Base-by-base conservation (phyloP, 768 basidiomycete species). In the Tylopilus felleus region DNA sequence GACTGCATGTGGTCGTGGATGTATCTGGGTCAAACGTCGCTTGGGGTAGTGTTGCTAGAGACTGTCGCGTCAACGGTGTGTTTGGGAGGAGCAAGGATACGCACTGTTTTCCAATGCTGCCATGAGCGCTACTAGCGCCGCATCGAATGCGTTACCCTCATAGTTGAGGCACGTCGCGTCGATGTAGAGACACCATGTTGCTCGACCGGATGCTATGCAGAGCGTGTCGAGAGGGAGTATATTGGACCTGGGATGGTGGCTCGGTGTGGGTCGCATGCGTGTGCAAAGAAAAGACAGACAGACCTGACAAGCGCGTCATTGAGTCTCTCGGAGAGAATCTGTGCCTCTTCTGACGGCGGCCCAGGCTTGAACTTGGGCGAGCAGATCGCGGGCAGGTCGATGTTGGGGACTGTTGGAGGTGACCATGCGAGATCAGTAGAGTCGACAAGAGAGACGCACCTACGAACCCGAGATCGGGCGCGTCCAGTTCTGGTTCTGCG, bases 111-210 rank as follows among this genome's bases (percentile, higher is more conserved):
- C 80, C 41, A 98, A 74, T 6, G 96, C 94, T 9, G 88, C 84
- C 46, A 93, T 82, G 77, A 95, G 89, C 0, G 93, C 92, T 21
- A 98, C 67, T 10, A 98, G 76, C 0, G 91, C 80, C 1, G 97
- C 93, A 60, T 99, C 97, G 55, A 95, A 93, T 1, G 80, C 88
- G 65, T 98, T 98, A 6, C 97, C 97, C 67, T 98, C 95, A 66
- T 96, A 97, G 73, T 97, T 98, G 59, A 99, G 91, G 67, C 96
- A 98, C 1, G 88, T 90, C 27, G 90, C 84, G 60, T 99, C 97
- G 60, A 98, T 79, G 65, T 98, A 98, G n/a, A 98, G 78, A 27
- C 88, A 88, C 93, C 94, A 99, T 0, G 77, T 93, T 0, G 92
- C 80, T 66, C 88, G 90, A 4, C 84, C 85, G 0, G 82, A 80